Conservation (phyloP, 352 stramenopile species). For the Globisporangium viniferum region DNA sequence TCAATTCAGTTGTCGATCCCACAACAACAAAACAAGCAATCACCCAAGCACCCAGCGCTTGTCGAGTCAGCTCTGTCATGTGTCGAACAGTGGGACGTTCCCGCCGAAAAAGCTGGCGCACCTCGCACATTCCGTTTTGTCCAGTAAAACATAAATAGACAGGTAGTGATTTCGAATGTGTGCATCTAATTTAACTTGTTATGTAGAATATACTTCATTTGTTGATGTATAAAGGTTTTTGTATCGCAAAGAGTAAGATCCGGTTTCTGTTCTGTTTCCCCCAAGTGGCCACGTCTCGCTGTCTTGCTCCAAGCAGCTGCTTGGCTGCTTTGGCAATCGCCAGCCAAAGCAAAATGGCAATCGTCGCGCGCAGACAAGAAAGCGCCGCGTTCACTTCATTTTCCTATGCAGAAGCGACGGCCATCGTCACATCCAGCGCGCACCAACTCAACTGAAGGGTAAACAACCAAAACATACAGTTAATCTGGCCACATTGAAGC, state of each 20-base stretch:
- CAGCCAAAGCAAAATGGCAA: not conserved
- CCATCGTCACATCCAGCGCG: not conserved
- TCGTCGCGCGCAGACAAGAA: not conserved
- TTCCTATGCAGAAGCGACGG: not conserved
- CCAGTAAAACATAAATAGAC: not conserved
- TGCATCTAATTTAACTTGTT: too few relatives aligned
- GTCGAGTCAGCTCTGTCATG: not conserved
- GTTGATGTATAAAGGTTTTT: not conserved
- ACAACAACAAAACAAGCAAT: not conserved
- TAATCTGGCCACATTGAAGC: constrained; percentile 1
- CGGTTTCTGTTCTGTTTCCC: not conserved
- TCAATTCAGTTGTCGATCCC: not conserved
- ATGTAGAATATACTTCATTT: too few relatives aligned
- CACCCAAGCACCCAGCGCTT: not conserved
- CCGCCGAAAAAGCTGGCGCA: not conserved
- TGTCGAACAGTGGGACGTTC: not conserved
- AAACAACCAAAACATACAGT: not conserved
- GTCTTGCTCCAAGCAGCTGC: not conserved
- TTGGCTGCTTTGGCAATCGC: not conserved
- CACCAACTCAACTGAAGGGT: not conserved
- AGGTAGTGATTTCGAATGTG: not conserved
- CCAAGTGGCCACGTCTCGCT: not conserved
- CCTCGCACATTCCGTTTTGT: not conserved
- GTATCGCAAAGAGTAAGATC: not conserved
- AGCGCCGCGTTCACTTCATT: not conserved